Percentiles rank a stretch among this genome's conserved stretches.
These are phyloP conservation scores for Cordyceps cicadae DNA, from an alignment of 2,329 filamentous ascomycete species.

Conservation along the genomic window DNA sequence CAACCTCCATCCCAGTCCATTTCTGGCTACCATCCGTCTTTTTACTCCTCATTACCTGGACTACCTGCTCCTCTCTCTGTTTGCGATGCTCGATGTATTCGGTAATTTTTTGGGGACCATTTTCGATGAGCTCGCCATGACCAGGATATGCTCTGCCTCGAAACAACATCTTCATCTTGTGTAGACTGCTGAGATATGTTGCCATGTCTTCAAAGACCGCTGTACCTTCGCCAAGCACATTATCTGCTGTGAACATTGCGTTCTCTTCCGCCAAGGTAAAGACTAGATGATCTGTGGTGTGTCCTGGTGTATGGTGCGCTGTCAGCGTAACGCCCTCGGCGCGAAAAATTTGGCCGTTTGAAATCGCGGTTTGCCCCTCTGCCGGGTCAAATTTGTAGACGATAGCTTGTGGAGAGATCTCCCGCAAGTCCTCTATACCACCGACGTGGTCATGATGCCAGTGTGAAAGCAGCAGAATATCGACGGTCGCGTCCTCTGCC, in stretches of 20 bases:
- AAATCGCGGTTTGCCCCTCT: slow-evolving; percentile 35
- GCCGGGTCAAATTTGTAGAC: slow-evolving; percentile 60
- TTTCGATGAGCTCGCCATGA: slow-evolving; percentile 70
- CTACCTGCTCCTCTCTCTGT: slow-evolving; percentile 69
- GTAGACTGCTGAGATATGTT: slow-evolving; percentile 60
- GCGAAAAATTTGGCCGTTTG: slow-evolving; percentile 45
- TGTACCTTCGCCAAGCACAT: slow-evolving; percentile 79
- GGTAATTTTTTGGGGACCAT: slow-evolving; percentile 61
- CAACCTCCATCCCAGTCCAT: slow-evolving; percentile 72
- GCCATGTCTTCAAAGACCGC: slow-evolving; percentile 73
- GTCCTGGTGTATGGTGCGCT: slow-evolving; percentile 56
- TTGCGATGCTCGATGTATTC: slow-evolving; percentile 81
- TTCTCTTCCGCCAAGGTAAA: slow-evolving; percentile 71
- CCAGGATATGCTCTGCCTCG: slow-evolving; percentile 72
- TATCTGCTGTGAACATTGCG: slow-evolving; percentile 83
- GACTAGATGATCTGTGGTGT: slow-evolving; percentile 74
- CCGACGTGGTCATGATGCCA: slow-evolving; percentile 85
- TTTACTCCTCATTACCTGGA: slow-evolving; percentile 48
- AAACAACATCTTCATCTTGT: slow-evolving; percentile 59
- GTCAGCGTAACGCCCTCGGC: slow-evolving; percentile 57
- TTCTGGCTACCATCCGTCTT: slow-evolving; percentile 18
- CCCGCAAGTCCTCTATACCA: slow-evolving; percentile 62
- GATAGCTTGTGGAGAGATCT: slow-evolving; percentile 51
- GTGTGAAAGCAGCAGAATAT: slow-evolving; percentile 72
- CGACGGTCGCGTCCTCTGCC: slow-evolving; percentile 59